These are phyloP conservation scores for Leucocoprinus sp. DNA, from an alignment of 768 basidiomycete genomes.

Conservation along the genomic window DNA sequence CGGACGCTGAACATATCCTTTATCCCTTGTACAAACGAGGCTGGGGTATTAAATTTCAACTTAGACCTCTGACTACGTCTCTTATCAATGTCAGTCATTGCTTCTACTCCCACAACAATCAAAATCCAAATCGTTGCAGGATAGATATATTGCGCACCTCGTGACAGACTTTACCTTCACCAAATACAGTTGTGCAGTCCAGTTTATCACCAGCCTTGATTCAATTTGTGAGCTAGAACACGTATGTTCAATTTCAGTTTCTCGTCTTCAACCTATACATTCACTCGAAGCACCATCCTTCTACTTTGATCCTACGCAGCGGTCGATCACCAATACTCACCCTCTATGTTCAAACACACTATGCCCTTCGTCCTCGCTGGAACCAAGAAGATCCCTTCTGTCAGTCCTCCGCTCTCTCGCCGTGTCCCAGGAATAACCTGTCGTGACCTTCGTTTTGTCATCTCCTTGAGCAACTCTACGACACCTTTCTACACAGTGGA, in stretches of 20 bases:
- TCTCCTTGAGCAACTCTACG: slow-evolving; percentile 2
- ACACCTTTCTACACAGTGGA: not conserved
- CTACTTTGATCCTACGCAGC: not conserved
- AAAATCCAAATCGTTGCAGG: not conserved
- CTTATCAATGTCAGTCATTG: not conserved
- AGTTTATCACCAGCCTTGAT: not conserved
- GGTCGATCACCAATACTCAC: not conserved
- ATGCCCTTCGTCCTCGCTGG: slow-evolving; percentile 6
- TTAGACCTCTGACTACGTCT: not conserved
- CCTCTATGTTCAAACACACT: not conserved
- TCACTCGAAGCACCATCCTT: slow-evolving; percentile 2
- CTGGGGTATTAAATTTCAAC: slow-evolving; percentile 5
- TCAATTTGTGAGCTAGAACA: not conserved
- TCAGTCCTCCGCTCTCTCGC: slow-evolving; percentile 6
- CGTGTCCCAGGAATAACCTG: slow-evolving; percentile 9
- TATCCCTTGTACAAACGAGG: slow-evolving; percentile 9
- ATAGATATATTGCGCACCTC: slow-evolving; percentile 5
- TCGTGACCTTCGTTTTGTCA: slow-evolving; percentile 5
- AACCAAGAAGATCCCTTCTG: slow-evolving; percentile 4
- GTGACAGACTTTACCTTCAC: slow-evolving; percentile 4
- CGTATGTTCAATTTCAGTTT: not conserved
- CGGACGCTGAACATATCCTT: slow-evolving; percentile 1
- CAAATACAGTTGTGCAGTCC: slow-evolving; percentile 5
- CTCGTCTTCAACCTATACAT: not conserved
- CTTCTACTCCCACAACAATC: not conserved